Evolutionary conservation across 1,284 basidiomycete species (phyloP), one percentile per base, ranked within the genome.

Genomic region (Pulchroboletus neoregius): DNA sequence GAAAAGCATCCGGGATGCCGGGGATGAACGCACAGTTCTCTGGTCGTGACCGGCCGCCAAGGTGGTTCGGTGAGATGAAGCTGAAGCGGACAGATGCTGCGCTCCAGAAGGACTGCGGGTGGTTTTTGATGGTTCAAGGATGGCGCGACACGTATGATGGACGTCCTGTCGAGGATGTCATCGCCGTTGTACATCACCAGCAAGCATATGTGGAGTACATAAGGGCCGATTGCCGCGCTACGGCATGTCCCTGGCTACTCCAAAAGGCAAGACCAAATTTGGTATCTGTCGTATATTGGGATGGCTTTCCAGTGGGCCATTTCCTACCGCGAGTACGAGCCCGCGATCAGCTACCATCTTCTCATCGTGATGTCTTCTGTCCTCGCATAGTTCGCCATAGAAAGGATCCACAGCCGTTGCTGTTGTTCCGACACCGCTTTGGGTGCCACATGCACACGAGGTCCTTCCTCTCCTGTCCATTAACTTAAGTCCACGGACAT

Each of bases 401-500:
- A 50, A 52, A 45, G 43, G 59, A 60, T 55, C 51, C 51, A 54
- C 53, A 34, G 26, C 46, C 32, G 45, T 51, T 36, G 48, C 18
- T 36, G n/a, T 45, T 54, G 52, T 52, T 65, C 64, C 59, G 62
- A 60, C 55, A 63, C 60, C 48, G 53, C 56, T 49, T 63, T 61
- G 11, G 50, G 63, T 66, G 62, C 51, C 50, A 67, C 66, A 68
- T 68, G 62, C 49, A 65, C 65, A 61, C 59, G 62, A 61, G 63
- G 63, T 53, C 54, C 56, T 63, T 68, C 66, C 63, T 60, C 54
- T 63, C 62, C 57, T 58, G 61, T 65, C 55, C 45, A 63, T 63
- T 63, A 67, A 67, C 62, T 65, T 65, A 65, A 65, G 55, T 65
- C 63, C 63, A 68, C 63, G 63, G 63, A 68, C 63, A 67, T 65